Base-by-base conservation (phyloP, 805 yeast genomes). In the Zygoascus biomembranicola region DNA sequence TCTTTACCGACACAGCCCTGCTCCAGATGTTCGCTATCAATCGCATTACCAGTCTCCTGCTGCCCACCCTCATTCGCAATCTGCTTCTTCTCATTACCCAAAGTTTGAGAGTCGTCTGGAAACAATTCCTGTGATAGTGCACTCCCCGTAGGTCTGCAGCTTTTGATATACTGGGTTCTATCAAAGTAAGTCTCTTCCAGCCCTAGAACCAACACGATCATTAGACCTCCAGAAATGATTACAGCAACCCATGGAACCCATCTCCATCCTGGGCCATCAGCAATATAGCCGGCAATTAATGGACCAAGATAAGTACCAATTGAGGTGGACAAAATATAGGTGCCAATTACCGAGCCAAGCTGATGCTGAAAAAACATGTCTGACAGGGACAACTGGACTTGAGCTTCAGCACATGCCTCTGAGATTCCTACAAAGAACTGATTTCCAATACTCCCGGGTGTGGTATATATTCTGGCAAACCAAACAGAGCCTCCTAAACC, bases 291-390 rank as follows among this genome's bases (percentile, higher is more conserved):
- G 20, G 90, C 90, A 57, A 85, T 76, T 53, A 87, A 69, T 2
- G 95, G 95, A 1, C 94, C 92, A 55, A 87, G 68, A 62, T 82
- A 87, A 0, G 94, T 84, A 52, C 94, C 95, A 9, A 83, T 78
- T 32, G 90, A 82, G 1, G 89, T 84, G 20, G 88, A 82, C 70
- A 87, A 61, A 54, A 86, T 86, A 68, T 86, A 87, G 14, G 81
- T 72, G 0, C 94, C 87, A 63, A 87, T 73, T 5, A 80, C 80
- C 28, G 82, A 73, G 52, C 90, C 88, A 14, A 85, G 72, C 64
- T 87, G 90, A 66, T 87, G 95, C 59, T 82, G 84, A 69, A 76
- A 87, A 65, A 79, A 87, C 66, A 86, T 78, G 66, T 88, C 95
- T 2, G 88, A 73, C 20, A 78, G 59, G 74, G 75, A 48, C 81